Evolutionary conservation across 352 stramenopile species (phyloP).

Genomic region (Globisporangium nagaii): DNA sequence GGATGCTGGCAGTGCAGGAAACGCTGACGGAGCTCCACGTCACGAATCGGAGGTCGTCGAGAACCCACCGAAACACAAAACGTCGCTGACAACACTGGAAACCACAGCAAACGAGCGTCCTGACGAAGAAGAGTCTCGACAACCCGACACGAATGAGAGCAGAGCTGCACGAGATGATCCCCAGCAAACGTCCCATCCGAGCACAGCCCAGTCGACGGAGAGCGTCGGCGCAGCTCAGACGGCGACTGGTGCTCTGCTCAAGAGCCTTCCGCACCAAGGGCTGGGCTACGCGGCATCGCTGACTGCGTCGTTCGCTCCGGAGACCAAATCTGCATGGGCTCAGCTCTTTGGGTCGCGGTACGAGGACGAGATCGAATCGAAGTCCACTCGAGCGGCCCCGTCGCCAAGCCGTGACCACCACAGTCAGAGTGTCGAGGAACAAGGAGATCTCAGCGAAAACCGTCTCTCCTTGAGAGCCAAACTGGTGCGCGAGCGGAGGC

Average conservation of each 20-base stretch:
- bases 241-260: not conserved
- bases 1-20: not conserved
- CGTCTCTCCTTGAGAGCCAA: conserved; percentile 22
- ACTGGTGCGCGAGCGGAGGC: conserved; percentile 28
- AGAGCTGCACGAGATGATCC: not conserved
- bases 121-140: not conserved
- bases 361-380: conserved; percentile 24
- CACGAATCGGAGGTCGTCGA: not conserved
- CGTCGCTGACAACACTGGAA: not conserved
- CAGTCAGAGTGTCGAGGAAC: not conserved
- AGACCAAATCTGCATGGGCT: conserved; percentile 36
- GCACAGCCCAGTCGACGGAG: not conserved
- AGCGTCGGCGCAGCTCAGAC: too few relatives aligned
- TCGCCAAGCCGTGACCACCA: not conserved
- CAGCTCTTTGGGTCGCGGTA: conserved; percentile 57
- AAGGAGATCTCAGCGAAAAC: not conserved
- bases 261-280: too few relatives aligned
- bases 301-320: conserved; percentile 25
- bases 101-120: not conserved
- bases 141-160: not conserved
- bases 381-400: not conserved
- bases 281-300: conserved; percentile 12
- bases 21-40: not conserved
- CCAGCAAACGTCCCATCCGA: too few relatives aligned
- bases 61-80: not conserved